Evolutionary conservation across 2,329 filamentous ascomycete species (phyloP), one percentile per base, ranked within the genome.

Genomic region (Fusarium marasasianum): DNA sequence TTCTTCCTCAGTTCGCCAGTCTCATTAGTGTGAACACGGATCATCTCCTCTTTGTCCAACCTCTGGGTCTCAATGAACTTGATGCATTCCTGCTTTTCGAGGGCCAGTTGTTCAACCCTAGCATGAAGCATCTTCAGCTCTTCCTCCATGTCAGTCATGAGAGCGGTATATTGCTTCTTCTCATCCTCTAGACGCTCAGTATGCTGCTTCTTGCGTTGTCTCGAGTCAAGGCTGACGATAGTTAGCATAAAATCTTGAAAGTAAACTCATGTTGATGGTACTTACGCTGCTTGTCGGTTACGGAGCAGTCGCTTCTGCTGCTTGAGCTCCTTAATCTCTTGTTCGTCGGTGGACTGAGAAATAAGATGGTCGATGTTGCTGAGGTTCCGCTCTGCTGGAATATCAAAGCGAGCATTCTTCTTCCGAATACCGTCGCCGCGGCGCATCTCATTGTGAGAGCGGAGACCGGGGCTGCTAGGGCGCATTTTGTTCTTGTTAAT

Each of bases 351-450:
- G 41, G 94, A 96, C 83, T 94, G 91, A 60, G 92, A 89, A 83
- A 99, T 98, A 80, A 98, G 88, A 71, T 94, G 89, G 83, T 99
- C 96, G 84, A 99, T 98, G 85, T 97, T 98, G 87, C 90, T 92
- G 77, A 99, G 90, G 80, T 95, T 98, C 72, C 95, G 91, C 85
- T 98, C 96, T 50, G 94, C 91, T 15, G 96, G 96, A 76, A 99
- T 99, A 80, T 98, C 96, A 83, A 98, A 98, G 76, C 96, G 93
- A 75, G 95, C 95, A 80, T 98, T 99, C 92, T 98, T 98, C 91
- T 99, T 99, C 79, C 96, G 91, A 83, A 98, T 97, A 71, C 96
- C 94, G 77, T 97, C 95, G 64, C 94, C 91, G 77, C 94, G 90
- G 71, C 91, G 88, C 82, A 94, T 86, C 63, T 95, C 92, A 71